Base-by-base conservation (phyloP, 306 rosid species). In the Rosa rugosa region DNA sequence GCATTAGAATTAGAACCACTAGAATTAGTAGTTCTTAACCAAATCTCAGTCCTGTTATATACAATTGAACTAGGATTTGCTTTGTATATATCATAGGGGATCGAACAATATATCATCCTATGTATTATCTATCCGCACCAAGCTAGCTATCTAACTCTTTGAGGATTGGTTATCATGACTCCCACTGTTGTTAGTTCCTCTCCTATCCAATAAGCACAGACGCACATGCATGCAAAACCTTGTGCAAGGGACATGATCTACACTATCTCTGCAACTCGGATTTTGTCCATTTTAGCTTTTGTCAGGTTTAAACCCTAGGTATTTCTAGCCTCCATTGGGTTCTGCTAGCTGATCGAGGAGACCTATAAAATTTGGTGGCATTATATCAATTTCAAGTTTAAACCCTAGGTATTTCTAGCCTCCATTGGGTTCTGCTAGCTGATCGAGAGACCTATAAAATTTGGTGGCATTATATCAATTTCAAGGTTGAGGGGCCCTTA, bases 251-350 rank as follows among this genome's bases (percentile, higher is more conserved):
- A 83, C 82, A 81, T 76, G 84, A 88, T 81, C 85, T 71, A 72
- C 70, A 77, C 69, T 75, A 63, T 59, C 80, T 72, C 77, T 85
- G 80, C 78, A 76, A 71, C 72, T 81, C 82, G 90, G 89, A 92
- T 89, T 87, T 88, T 87, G 92, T 82, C 81, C 85, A 78, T 87
- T 68, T 69, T 80, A 80, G 85, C 92, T 84, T 84, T 90, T 74
- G 87, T 85, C 91, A 83, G 84, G 41, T 78, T 82, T 75, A 74
- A 82, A 50, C 79, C 75, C 64, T 44, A 56, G 60, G 20, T 12
- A 18, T 27, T 11, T 13, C 0, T 22, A 44, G n/a, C 38, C 75
- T n/a, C 69, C 69, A 27, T n/a, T 12, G 47, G 77, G 18, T 73
- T 73, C 56, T 31, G 34, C 34, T 31, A 31, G 34, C 34, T 31